Conservation (phyloP, 2,329 filamentous ascomycete genomes). For the Anthostomella pinea region DNA sequence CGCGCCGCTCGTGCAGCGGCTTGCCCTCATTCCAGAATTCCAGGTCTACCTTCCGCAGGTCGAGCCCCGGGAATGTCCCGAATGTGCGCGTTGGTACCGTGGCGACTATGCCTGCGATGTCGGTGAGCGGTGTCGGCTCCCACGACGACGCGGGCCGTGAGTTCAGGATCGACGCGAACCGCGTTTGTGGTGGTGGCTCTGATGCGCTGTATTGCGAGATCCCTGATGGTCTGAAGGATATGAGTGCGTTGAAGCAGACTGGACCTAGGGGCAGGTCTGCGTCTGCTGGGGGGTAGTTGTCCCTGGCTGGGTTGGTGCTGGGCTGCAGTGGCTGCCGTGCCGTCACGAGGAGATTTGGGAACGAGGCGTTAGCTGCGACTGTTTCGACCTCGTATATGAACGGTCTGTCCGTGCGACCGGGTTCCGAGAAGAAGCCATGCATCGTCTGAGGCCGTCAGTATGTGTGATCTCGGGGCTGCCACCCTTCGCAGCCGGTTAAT, state of each 20-base stretch:
- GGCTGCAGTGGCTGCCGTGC: conserved; percentile 45
- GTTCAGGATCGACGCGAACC: conserved; percentile 41
- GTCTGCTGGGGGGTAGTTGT: conserved; percentile 40
- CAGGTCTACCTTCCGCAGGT: conserved; percentile 57
- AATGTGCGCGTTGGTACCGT: conserved; percentile 29
- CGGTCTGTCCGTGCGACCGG: conserved; percentile 46
- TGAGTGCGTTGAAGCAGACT: conserved; percentile 49
- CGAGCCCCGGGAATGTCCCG: conserved; percentile 47
- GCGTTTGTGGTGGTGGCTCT: conserved; percentile 38
- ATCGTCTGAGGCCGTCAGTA: conserved; percentile 41
- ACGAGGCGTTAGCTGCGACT: conserved; percentile 44
- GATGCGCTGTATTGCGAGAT: conserved; percentile 38
- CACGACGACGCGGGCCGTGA: conserved; percentile 39
- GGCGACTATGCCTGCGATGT: conserved; percentile 40
- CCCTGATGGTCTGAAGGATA: conserved; percentile 49
- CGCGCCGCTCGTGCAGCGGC: conserved; percentile 42
- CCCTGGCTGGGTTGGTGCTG: conserved; percentile 32
- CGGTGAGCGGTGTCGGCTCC: conserved; percentile 44
- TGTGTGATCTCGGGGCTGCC: too few relatives aligned
- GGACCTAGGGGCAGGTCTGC: conserved; percentile 37
- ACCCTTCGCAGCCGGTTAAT: too few relatives aligned
- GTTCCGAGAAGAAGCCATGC: conserved; percentile 53
- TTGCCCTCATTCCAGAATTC: conserved; percentile 40
- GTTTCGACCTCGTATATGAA: conserved; percentile 50
- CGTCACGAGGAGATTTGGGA: conserved; percentile 48